Conservation (phyloP, 2,329 filamentous ascomycete species). For the Phaeosphaeriaceae sp. region DNA sequence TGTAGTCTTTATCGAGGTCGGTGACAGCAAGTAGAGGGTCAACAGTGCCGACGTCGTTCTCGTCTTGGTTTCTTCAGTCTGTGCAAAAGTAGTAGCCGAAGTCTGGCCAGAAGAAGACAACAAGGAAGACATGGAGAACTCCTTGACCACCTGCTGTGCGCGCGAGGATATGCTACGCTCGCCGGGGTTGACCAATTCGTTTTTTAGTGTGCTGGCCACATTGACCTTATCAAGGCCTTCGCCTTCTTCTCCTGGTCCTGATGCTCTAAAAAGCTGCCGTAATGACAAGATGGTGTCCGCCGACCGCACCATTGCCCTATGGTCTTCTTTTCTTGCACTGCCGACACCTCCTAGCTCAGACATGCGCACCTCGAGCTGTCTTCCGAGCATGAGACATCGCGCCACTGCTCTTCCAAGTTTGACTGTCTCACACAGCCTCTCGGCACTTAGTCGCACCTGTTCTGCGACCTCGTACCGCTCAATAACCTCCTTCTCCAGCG, state of each 20-base stretch:
- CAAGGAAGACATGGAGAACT: slow-evolving; percentile 76
- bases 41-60: slow-evolving; percentile 75
- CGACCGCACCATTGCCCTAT: slow-evolving; percentile 80
- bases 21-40: slow-evolving; percentile 82
- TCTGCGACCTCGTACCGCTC: slow-evolving; percentile 86
- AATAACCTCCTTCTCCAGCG: slow-evolving; percentile 85
- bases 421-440: slow-evolving; percentile 80
- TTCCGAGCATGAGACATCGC: slow-evolving; percentile 78
- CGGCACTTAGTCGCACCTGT: slow-evolving; percentile 77
- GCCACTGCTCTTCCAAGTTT: slow-evolving; percentile 77
- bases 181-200: slow-evolving; percentile 71
- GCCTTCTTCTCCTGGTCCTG: slow-evolving; percentile 75
- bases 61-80: slow-evolving; percentile 75
- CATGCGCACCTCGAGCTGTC: slow-evolving; percentile 87
- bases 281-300: slow-evolving; percentile 79
- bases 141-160: slow-evolving; percentile 79
- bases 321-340: slow-evolving; percentile 68
- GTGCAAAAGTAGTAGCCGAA: slow-evolving; percentile 59
- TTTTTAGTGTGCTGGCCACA: slow-evolving; percentile 73
- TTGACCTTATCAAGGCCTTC: slow-evolving; percentile 76
- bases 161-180: slow-evolving; percentile 76
- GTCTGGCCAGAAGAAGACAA: slow-evolving; percentile 43
- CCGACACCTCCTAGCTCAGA: slow-evolving; percentile 66
- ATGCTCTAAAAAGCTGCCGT: slow-evolving; percentile 72
- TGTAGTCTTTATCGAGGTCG: slow-evolving; percentile 60